Conservation (phyloP, 192 early-diverging fungal genomes). For the Backusella liffmaniae region DNA sequence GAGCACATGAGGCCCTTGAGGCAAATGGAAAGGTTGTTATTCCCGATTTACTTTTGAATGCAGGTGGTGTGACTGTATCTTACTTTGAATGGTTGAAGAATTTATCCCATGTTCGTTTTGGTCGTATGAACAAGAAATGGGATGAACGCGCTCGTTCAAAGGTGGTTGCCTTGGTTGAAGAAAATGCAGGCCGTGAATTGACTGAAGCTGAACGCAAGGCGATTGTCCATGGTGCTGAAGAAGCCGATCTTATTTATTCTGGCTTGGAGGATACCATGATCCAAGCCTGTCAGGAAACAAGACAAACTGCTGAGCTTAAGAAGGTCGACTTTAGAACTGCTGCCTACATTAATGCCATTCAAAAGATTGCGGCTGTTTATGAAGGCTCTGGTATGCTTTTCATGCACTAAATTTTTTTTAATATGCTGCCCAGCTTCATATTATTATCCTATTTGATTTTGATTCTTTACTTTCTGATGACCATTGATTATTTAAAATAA, state of each 20-base stretch:
- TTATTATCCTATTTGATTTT: background rate
- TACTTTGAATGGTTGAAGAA: slow-evolving; percentile 86
- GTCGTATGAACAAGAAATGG: slow-evolving; percentile 83
- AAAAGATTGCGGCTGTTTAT: slow-evolving; percentile 76
- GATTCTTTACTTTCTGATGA: background rate
- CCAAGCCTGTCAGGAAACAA: slow-evolving; percentile 70
- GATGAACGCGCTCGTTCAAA: slow-evolving; percentile 75
- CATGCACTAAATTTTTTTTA: slow-evolving; percentile 36
- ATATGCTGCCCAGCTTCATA: no score
- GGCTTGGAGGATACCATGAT: slow-evolving; percentile 87
- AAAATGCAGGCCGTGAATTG: slow-evolving; percentile 72
- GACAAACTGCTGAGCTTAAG: slow-evolving; percentile 60
- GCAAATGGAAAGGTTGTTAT: slow-evolving; percentile 60
- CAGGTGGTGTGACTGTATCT: slow-evolving; percentile 82
- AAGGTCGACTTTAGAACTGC: slow-evolving; percentile 76
- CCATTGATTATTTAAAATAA: no score
- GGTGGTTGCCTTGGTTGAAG: slow-evolving; percentile 67
- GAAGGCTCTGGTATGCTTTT: slow-evolving; percentile 78
- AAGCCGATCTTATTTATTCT: slow-evolving; percentile 81
- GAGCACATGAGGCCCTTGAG: slow-evolving; percentile 63
- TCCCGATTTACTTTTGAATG: slow-evolving; percentile 76
- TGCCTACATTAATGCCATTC: slow-evolving; percentile 74
- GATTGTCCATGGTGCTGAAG: slow-evolving; percentile 80
- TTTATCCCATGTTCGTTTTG: slow-evolving; percentile 79
- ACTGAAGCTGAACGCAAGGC: slow-evolving; percentile 71